Conservation (phyloP, 495 filamentous ascomycete genomes). For the Daldinia loculata region DNA sequence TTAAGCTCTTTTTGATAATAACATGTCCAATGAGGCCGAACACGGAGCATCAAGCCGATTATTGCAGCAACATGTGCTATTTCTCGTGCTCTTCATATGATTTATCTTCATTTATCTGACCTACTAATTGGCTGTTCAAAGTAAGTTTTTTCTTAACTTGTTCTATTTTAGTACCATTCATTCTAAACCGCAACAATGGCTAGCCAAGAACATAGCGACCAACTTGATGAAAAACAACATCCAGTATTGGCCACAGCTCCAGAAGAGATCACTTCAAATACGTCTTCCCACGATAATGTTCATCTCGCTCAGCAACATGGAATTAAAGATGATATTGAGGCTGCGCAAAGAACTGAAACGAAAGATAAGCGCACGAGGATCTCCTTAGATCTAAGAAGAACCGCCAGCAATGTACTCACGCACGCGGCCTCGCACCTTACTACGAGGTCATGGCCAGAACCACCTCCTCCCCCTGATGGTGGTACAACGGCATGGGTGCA, state of each 20-base stretch:
- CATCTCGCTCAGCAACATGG: conserved; percentile 7
- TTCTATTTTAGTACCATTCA: not conserved
- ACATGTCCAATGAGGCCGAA: conserved; percentile 27
- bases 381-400: conserved; percentile 42
- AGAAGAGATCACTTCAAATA: conserved; percentile 24
- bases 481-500: conserved; percentile 73
- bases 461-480: conserved; percentile 69
- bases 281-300: conserved; percentile 17
- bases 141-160: not conserved
- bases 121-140: conserved; percentile 1
- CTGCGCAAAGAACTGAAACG: conserved; percentile 1
- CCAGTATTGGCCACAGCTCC: conserved; percentile 10
- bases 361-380: conserved; percentile 17
- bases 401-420: conserved; percentile 42
- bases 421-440: conserved; percentile 48
- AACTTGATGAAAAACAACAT: conserved; percentile 15
- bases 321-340: conserved; percentile 3
- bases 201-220: conserved; percentile 13
- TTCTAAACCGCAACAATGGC: conserved; percentile 20
- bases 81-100: conserved; percentile 7
- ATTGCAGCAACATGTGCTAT: conserved; percentile 13
- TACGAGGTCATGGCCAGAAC: conserved; percentile 59
- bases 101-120: not conserved
- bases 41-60: conserved; percentile 24
- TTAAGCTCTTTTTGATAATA: conserved; percentile 31